These are phyloP conservation scores for Trichothecium sympodiale DNA, from an alignment of 2,329 filamentous ascomycete species.

Conservation along the genomic window DNA sequence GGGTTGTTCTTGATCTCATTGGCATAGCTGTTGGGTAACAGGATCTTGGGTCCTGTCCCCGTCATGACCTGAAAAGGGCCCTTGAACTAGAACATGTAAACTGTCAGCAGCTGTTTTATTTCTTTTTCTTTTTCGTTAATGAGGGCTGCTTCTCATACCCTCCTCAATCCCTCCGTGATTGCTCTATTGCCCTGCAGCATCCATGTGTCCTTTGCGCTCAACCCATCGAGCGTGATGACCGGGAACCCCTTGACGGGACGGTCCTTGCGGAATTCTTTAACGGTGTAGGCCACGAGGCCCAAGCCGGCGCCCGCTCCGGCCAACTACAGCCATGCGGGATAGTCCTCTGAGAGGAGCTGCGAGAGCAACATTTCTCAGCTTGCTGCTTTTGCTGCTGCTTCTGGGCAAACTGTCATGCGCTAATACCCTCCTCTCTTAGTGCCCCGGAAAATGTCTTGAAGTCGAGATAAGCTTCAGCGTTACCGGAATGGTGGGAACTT, in stretches of 20 bases:
- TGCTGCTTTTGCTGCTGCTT: too few species aligned
- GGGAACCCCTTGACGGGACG: neutral
- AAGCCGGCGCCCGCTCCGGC: neutral
- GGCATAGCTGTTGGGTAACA: slow-evolving; percentile 1
- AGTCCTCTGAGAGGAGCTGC: neutral
- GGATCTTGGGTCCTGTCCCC: slow-evolving; percentile 1
- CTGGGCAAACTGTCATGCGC: too few species aligned
- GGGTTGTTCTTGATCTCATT: slow-evolving; percentile 1
- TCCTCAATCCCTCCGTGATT: neutral
- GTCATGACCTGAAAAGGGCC: slow-evolving; percentile 1
- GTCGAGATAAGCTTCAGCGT: too few species aligned
- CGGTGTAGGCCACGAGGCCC: neutral
- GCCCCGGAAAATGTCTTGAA: too few species aligned
- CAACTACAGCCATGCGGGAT: neutral
- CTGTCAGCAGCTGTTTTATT: too few species aligned
- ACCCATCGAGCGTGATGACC: slow-evolving; percentile 1
- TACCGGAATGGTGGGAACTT: too few species aligned
- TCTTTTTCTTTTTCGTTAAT: too few species aligned
- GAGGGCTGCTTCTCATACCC: neutral
- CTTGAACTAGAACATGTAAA: neutral
- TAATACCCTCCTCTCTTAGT: too few species aligned
- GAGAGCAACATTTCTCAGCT: neutral
- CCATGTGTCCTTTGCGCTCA: neutral
- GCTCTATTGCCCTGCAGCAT: slow-evolving; percentile 1
- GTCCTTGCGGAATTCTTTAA: neutral